These are phyloP conservation scores for Bruguiera hainesii DNA, from an alignment of 441 rosid genomes.

Conservation along the genomic window DNA sequence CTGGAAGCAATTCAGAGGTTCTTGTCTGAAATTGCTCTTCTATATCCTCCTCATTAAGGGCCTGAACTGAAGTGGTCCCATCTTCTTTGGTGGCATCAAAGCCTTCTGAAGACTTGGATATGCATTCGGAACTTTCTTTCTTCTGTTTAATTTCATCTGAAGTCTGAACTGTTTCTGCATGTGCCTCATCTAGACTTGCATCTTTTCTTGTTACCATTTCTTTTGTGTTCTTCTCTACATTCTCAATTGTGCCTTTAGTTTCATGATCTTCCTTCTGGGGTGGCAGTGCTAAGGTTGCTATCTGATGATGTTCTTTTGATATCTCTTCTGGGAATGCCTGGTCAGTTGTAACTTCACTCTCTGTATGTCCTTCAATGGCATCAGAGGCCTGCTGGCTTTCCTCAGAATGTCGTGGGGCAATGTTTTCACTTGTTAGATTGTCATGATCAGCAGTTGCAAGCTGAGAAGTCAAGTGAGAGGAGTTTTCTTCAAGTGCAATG, in stretches of 20 bases:
- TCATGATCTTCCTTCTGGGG: conserved; percentile 26
- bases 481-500: conserved; percentile 21
- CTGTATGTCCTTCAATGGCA: conserved; percentile 17
- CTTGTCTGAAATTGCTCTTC: conserved; percentile 19
- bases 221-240: conserved; percentile 25
- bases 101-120: conserved; percentile 15
- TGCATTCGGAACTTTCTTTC: conserved; percentile 19
- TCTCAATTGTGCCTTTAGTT: conserved; percentile 24
- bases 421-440: conserved; percentile 7
- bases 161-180: conserved; percentile 7
- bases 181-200: conserved; percentile 22
- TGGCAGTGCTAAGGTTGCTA: conserved; percentile 23
- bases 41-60: conserved; percentile 25
- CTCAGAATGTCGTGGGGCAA: conserved; percentile 11
- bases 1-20: conserved; percentile 15
- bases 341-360: conserved; percentile 21
- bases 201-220: conserved; percentile 20
- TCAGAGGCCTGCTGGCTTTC: conserved; percentile 15
- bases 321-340: conserved; percentile 25
- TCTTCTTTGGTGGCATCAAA: conserved; percentile 14
- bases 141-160: conserved; percentile 18
- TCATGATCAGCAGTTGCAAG: conserved; percentile 20
- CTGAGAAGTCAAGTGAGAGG: conserved; percentile 22
- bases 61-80: conserved; percentile 20
- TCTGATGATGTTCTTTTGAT: conserved; percentile 25